Percentiles rank a stretch among this genome's conserved stretches.
phyloP scores from a whole-genome alignment of 495 filamentous ascomycete species.

The Penicillium pulvis region DNA sequence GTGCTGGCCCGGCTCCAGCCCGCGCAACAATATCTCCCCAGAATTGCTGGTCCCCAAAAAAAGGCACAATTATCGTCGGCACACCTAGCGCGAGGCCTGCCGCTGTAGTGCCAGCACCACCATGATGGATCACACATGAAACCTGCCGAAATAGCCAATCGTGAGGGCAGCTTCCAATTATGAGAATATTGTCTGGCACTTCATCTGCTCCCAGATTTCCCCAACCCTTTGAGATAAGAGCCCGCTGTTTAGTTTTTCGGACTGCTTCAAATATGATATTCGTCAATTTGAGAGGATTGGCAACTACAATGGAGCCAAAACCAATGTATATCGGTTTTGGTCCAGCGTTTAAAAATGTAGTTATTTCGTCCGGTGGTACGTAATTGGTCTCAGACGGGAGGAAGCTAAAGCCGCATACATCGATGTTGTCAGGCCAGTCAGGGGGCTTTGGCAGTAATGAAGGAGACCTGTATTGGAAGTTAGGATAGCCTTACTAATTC shows the following conservation, averaged over 20 bases:
- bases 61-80: slow-evolving; percentile 77
- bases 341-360: slow-evolving; percentile 49
- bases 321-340: slow-evolving; percentile 62
- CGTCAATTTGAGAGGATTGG: slow-evolving; percentile 54
- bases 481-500: not conserved
- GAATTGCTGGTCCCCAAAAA: slow-evolving; percentile 85
- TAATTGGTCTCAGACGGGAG: slow-evolving; percentile 44
- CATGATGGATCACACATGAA: slow-evolving; percentile 77
- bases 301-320: slow-evolving; percentile 64
- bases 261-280: slow-evolving; percentile 54
- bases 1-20: slow-evolving; percentile 70
- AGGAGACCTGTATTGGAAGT: slow-evolving; percentile 55
- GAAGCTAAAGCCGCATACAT: slow-evolving; percentile 66
- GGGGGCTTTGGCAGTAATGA: slow-evolving; percentile 74
- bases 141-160: slow-evolving; percentile 82
- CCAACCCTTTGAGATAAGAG: slow-evolving; percentile 81
- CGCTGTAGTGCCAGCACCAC: slow-evolving; percentile 81
- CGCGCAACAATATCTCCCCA: slow-evolving; percentile 79
- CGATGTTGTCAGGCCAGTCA: slow-evolving; percentile 74
- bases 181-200: slow-evolving; percentile 67
- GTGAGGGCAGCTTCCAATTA: slow-evolving; percentile 77
- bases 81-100: slow-evolving; percentile 67
- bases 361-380: slow-evolving; percentile 51
- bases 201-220: slow-evolving; percentile 69
- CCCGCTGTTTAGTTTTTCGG: slow-evolving; percentile 64